These are phyloP conservation scores for Fallopia convolvulus DNA, from an alignment of 148 eudicot species.

Conservation along the genomic window DNA sequence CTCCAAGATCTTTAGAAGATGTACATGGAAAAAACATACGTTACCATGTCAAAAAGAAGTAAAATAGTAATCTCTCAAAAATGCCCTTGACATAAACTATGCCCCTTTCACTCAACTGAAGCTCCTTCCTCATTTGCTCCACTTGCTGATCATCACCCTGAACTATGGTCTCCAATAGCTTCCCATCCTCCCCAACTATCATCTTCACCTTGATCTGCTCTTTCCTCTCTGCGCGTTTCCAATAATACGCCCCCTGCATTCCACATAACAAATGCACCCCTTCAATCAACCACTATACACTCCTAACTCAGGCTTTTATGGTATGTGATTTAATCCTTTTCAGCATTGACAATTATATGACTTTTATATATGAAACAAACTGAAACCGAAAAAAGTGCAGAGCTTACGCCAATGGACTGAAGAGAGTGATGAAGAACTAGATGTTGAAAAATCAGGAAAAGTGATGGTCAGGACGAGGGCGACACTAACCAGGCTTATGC, in stretches of 20 bases:
- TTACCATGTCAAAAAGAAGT: background rate
- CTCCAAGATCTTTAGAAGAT: background rate
- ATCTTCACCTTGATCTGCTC: slow-evolving; percentile 90
- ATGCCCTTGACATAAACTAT: slow-evolving; percentile 96
- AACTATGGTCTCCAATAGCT: slow-evolving; percentile 60
- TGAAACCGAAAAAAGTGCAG: background rate
- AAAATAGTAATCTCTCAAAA: slow-evolving; percentile 45
- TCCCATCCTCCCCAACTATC: slow-evolving; percentile 74
- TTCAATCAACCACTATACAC: background rate
- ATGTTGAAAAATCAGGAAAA: slow-evolving; percentile 63
- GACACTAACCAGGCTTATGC: slow-evolving; percentile 87
- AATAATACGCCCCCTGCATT: slow-evolving; percentile 74
- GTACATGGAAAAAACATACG: background rate
- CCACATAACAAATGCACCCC: background rate
- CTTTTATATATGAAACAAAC: background rate
- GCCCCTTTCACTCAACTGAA: slow-evolving; percentile 73
- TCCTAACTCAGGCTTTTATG: background rate
- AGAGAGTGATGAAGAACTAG: slow-evolving; percentile 70
- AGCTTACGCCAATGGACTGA: slow-evolving; percentile 90
- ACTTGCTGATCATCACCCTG: slow-evolving; percentile 91
- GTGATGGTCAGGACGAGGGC: slow-evolving; percentile 92
- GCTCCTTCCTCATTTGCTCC: slow-evolving; percentile 79
- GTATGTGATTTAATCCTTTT: too few relatives aligned
- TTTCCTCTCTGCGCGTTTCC: slow-evolving; percentile 80
- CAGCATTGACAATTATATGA: background rate